phyloP scores from a whole-genome alignment of 148 eudicot genomes.

The Hydrangea macrophylla region DNA sequence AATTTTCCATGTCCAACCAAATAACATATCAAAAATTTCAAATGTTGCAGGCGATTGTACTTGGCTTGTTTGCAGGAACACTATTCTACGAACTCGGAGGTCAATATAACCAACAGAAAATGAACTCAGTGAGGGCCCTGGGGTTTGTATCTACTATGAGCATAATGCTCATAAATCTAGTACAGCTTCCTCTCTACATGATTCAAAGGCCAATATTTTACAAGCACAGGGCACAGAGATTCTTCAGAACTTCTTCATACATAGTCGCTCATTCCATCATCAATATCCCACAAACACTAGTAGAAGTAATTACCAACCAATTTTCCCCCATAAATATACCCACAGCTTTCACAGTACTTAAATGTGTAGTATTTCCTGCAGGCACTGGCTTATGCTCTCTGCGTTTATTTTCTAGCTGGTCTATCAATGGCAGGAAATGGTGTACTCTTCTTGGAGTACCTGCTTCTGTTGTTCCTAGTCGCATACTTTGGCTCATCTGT shows the following conservation, averaged over 20 bases:
- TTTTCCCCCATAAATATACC: background rate
- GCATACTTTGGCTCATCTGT: conserved; percentile 13
- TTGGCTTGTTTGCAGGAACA: conserved; percentile 8
- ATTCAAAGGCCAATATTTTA: conserved; percentile 8
- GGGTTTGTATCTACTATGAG: conserved; percentile 13
- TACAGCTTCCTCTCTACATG: conserved; percentile 12
- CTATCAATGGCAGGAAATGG: conserved; percentile 8
- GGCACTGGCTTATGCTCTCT: conserved; percentile 10
- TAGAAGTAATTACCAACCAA: background rate
- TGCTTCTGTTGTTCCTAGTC: background rate
- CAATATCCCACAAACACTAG: conserved; percentile 7
- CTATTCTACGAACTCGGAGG: conserved; percentile 11
- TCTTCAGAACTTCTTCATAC: conserved; percentile 13
- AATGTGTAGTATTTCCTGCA: background rate
- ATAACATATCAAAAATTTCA: background rate
- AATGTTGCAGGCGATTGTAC: conserved; percentile 12
- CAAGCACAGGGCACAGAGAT: conserved; percentile 13
- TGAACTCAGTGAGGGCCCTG: conserved; percentile 11
- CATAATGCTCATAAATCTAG: conserved; percentile 14
- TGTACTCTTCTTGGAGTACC: conserved; percentile 3
- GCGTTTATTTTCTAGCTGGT: conserved; percentile 6
- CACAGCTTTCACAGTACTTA: background rate
- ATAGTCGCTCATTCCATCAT: conserved; percentile 7
- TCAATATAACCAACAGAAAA: conserved; percentile 5
- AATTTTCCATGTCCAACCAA: background rate